Base-by-base conservation (phyloP, 129 eudicot species). In the Flaveria ramosissima region DNA sequence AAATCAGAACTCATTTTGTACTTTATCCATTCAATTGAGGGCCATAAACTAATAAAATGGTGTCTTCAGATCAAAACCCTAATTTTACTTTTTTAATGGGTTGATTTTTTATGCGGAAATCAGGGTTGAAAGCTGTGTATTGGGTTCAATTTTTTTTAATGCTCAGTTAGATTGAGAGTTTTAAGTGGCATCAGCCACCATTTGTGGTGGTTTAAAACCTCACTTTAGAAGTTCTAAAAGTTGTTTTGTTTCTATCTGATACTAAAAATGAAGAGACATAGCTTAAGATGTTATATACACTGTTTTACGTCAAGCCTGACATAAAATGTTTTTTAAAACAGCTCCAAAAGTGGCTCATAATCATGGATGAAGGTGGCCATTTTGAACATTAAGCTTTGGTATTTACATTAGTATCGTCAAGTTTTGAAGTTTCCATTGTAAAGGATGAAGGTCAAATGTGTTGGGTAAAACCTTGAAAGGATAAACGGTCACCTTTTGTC, bases 11-110 rank as follows among this genome's bases (percentile, higher is more conserved):
- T 16, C 60, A 70, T 15, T 24, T 47, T 70, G 1, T 24, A 46
- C 15, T 60, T 60, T 12, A 59, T 59, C 30, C 7, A 59, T 59
- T 59, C 32, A 59, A 59, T 59, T 59, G 65, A 21, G 65, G 65
- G 14, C 7, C 52, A 70, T 30, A 48, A 24, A 70, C 55, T 14
- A 27, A 24, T 26, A 45, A 45, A 68, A 69, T 14, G 6, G 12
- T 69, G 48, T 45, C 41, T 9, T 12, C 48, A 69, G 32, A 20
- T 12, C 53, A 67, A 68, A 69, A 13, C 55, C 10, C 10, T 70
- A 48, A 46, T 45, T 19, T 24, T 70, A 2, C 41, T 21, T 24
- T n/a, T 2, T 21, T 19, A 20, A 15, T 30, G 20, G 19, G 12
- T 16, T 26, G 30, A 16, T 2, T 5, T 26, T 3, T 63, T 14